A percentile compares a stretch with the other conserved stretches of the same genome.
Conservation (phyloP, 2,329 filamentous ascomycete species). For the Dactylellina drechsleri region DNA sequence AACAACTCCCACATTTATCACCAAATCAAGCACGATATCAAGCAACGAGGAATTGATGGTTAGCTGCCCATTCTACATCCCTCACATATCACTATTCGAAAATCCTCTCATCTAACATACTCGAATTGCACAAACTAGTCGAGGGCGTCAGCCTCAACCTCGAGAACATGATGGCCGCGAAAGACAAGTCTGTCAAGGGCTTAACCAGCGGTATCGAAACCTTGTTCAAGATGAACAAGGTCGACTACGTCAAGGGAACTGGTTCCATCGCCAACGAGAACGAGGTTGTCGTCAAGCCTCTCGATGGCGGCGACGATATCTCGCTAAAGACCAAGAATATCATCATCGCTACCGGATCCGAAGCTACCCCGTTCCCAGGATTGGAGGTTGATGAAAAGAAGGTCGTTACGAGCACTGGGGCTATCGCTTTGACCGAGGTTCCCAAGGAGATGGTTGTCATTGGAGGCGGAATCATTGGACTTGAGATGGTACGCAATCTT, state of each 20-base stretch:
- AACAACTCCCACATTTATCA: constrained; percentile 99
- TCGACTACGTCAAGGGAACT: constrained; percentile 95
- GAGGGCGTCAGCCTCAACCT: constrained; percentile 97
- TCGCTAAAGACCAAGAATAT: constrained; percentile 94
- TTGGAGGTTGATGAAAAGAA: constrained; percentile 97
- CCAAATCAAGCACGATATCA: constrained; percentile 95
- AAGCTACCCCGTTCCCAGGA: constrained; percentile 95
- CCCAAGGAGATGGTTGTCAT: constrained; percentile 98
- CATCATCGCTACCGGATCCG: constrained; percentile 93
- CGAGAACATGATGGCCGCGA: constrained; percentile 95
- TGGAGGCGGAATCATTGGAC: constrained; percentile 96
- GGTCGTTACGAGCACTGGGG: constrained; percentile 95
- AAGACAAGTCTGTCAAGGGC: constrained; percentile 86
- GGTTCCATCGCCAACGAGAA: constrained; percentile 88
- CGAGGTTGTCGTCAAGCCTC: constrained; percentile 87
- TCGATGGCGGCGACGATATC: constrained; percentile 85
- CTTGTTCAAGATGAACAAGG: constrained; percentile 98
- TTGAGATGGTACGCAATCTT: constrained; percentile 80
- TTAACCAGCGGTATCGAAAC: constrained; percentile 98
- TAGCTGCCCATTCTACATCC: background rate
- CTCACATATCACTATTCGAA: too few relatives aligned
- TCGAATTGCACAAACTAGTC: constrained; percentile 64
- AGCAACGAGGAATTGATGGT: constrained; percentile 89
- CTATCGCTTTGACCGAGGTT: constrained; percentile 86
- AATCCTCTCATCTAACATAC: constrained; percentile 1